Evolutionary conservation across 2,329 filamentous ascomycete species (phyloP).

Genomic region (Colletotrichum melonis): DNA sequence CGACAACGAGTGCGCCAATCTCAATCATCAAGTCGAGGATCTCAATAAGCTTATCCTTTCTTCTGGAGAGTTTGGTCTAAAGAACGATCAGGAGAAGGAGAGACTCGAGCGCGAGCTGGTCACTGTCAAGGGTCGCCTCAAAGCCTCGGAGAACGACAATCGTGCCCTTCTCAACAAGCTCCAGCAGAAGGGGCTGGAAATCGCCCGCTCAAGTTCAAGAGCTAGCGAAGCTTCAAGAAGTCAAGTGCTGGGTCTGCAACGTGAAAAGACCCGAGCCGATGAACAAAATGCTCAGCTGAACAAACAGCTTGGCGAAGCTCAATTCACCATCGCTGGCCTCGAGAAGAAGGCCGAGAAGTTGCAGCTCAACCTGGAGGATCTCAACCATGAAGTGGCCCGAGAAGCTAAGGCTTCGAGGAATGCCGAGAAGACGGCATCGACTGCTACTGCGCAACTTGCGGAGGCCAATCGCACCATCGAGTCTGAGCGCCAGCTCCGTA

Average conservation of each 20-base stretch:
- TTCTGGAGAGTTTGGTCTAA: constrained; percentile 88
- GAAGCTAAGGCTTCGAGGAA: constrained; percentile 91
- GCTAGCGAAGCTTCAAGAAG: constrained; percentile 86
- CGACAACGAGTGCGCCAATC: constrained; percentile 80
- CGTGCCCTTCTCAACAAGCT: constrained; percentile 95
- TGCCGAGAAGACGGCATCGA: constrained; percentile 88
- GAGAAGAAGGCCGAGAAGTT: constrained; percentile 97
- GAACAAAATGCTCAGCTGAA: constrained; percentile 84
- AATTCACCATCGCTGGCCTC: constrained; percentile 82
- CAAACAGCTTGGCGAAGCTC: constrained; percentile 87
- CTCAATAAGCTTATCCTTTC: constrained; percentile 89
- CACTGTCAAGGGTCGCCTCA: constrained; percentile 88
- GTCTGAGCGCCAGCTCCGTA: constrained; percentile 86
- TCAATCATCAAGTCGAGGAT: constrained; percentile 84
- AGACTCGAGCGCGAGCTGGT: constrained; percentile 90
- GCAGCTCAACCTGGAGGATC: constrained; percentile 86
- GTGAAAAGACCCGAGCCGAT: constrained; percentile 85
- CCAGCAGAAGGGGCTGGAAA: constrained; percentile 96
- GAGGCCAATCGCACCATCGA: constrained; percentile 92
- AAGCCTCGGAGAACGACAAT: constrained; percentile 96
- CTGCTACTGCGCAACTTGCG: constrained; percentile 82
- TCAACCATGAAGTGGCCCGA: constrained; percentile 90
- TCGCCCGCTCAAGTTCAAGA: constrained; percentile 88
- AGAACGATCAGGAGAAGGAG: constrained; percentile 94
- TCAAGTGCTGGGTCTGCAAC: constrained; percentile 80